Evolutionary conservation across 2,329 filamentous ascomycete species (phyloP), one percentile per base, ranked within the genome.

Genomic region (Sarocladium oryzae): DNA sequence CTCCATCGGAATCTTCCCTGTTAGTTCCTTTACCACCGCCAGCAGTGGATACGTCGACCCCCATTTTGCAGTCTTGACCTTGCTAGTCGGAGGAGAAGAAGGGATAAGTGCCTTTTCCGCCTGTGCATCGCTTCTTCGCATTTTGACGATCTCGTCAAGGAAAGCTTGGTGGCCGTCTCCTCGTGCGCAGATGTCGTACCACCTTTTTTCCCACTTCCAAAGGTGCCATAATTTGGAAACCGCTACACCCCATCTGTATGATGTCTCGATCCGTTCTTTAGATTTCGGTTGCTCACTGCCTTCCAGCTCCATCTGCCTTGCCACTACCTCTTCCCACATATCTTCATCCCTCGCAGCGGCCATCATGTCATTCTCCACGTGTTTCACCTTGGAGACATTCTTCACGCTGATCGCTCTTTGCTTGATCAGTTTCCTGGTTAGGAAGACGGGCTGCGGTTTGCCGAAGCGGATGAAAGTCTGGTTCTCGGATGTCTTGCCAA

Each of bases 391-490:
- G 43, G 68, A 53, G 11, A 76, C 63, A 15, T 73, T 66, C 40
- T 62, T 61, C 38, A 72, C 65, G n/a, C 75, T 74, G 35, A 67
- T 62, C 3, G 61, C 54, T 16, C 76, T 63, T 58, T 79, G 80
- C 48, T 78, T 69, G 9, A 72, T 69, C 2, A 91, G 59, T 15
- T 84, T 73, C 8, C 76, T 68, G n/a, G 74, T 77, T 18, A 91
- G 65, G n/a, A 67, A 66, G 1, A 63, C 61, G 2, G 84, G 77
- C 63, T 90, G 84, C 4, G 83, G 82, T 63, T 86, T 87, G 55
- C 70, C 75, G 40, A 85, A 66, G 32, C 87, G 80, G 24, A 92
- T 64, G 59, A 90, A 85, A 1, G 85, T 79, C 21, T 83, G 66
- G 23, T 73, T 74, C 36, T 74, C 71, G 2, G 82, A 73, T 3